phyloP scores from a whole-genome alignment of 768 basidiomycete species.

The Tricholoma furcatifolium region DNA sequence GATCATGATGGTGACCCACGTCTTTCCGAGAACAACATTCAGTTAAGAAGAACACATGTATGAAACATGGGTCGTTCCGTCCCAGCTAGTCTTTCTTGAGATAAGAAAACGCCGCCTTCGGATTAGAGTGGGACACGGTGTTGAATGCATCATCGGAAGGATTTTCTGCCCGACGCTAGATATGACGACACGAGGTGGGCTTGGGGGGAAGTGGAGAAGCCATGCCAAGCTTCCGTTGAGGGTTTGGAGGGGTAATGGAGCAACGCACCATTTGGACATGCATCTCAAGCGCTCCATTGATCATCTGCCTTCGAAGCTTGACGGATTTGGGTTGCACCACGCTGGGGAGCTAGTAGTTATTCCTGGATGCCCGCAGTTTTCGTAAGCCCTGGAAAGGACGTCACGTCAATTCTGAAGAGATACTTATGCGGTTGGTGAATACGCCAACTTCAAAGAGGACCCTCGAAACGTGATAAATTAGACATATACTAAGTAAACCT shows the following conservation, averaged over 20 bases:
- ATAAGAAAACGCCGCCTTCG: constrained; percentile 4
- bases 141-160: background rate
- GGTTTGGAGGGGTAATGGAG: no score
- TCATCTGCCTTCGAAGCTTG: constrained; percentile 7
- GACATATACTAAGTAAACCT: no score
- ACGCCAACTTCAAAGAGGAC: no score
- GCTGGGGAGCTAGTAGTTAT: no score
- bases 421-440: no score
- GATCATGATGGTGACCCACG: no score
- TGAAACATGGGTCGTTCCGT: background rate
- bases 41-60: background rate
- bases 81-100: background rate
- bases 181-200: background rate
- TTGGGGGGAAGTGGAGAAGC: no score
- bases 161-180: background rate
- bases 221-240: no score
- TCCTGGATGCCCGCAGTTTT: constrained; percentile 4
- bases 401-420: background rate
- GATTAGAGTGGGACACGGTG: background rate
- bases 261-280: background rate
- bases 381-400: background rate
- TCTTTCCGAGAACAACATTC: background rate
- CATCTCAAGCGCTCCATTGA: constrained; percentile 2
- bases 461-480: no score
- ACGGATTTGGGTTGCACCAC: no score